Base-by-base conservation (phyloP, 1,139 yeast species). In the Yamadazyma atmosphaerica region DNA sequence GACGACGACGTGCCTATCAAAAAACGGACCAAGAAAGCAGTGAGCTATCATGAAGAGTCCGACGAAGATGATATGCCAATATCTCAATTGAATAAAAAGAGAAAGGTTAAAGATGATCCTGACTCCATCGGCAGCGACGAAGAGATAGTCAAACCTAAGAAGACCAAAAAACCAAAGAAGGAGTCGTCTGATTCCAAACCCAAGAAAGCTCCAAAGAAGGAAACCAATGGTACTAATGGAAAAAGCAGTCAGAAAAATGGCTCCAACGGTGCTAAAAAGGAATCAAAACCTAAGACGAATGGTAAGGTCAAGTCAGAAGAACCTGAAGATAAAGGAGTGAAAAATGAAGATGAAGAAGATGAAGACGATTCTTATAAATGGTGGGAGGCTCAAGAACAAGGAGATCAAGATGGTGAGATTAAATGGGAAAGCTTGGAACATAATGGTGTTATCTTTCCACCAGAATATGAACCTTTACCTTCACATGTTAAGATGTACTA, bases 361-460 rank as follows among this genome's bases (percentile, higher is more conserved):
- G 87, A 79, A 7, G 86, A 78, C 16, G 86, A 79, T 4, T 85
- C 76, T 7, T 70, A 67, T 4, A 85, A 78, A 59, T 83, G 79
- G 56, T 86, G 95, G 95, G 89, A 97, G 96, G 95, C 87, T 61
- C 82, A 77, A 37, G 79, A 80, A 34, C 37, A 38, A 28, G 74
- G 74, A 34, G 82, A 83, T 37, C 59, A 72, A 32, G 89, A 88
- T 54, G 92, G 84, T 13, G 79, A 83, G 34, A 72, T 83, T 41
- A 87, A 88, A 58, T 92, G 98, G 98, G 83, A 79, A 30, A 75
- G 90, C 1, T 67, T 92, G 39, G 88, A 80, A 45, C 98, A 92
- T 58, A 82, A 78, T 51, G 98, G 98, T 51, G 97, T 92, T 9
- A 65, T 90, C 35, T 90, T 92, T 54, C 98, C 98, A 2, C 97